Evolutionary conservation across 1,284 basidiomycete species (phyloP).

Genomic region (Inonotus obliquus): DNA sequence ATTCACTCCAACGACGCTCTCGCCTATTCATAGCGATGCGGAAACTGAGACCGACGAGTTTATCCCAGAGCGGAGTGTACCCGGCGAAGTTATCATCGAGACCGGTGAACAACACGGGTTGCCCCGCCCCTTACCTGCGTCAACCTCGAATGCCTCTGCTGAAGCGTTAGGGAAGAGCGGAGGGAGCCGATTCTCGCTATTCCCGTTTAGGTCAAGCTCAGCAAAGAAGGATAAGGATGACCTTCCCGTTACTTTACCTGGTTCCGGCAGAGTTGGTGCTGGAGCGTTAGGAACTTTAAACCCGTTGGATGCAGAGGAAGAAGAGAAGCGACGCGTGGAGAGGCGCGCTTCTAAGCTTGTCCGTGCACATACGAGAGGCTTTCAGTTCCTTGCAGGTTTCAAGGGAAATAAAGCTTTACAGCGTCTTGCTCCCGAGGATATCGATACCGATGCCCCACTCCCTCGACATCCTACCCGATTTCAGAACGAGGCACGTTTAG

Average conservation of each 20-base stretch:
- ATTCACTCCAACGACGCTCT: background rate
- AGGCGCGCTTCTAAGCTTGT: constrained; percentile 11
- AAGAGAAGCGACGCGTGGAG: constrained; percentile 6
- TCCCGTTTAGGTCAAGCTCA: background rate
- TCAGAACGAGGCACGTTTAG: background rate
- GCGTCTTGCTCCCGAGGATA: constrained; percentile 7
- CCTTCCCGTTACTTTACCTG: background rate
- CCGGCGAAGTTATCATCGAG: constrained; percentile 15
- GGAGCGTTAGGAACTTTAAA: background rate
- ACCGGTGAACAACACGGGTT: constrained; percentile 6
- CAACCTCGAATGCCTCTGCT: background rate
- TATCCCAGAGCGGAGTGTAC: constrained; percentile 2
- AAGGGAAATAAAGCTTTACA: constrained; percentile 8
- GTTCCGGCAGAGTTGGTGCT: background rate
- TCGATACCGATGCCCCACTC: constrained; percentile 3
- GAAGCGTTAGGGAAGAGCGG: background rate
- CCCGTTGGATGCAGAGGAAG: constrained; percentile 1
- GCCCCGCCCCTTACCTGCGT: background rate
- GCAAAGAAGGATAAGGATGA: background rate
- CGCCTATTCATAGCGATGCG: background rate
- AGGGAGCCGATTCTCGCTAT: constrained; percentile 1
- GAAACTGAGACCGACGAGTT: background rate
- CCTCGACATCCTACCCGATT: background rate
- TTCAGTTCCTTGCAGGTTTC: constrained; percentile 14
- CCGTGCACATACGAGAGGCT: constrained; percentile 12